Base-by-base conservation (phyloP, 305 asterid genomes). In the Salvia sclarea region DNA sequence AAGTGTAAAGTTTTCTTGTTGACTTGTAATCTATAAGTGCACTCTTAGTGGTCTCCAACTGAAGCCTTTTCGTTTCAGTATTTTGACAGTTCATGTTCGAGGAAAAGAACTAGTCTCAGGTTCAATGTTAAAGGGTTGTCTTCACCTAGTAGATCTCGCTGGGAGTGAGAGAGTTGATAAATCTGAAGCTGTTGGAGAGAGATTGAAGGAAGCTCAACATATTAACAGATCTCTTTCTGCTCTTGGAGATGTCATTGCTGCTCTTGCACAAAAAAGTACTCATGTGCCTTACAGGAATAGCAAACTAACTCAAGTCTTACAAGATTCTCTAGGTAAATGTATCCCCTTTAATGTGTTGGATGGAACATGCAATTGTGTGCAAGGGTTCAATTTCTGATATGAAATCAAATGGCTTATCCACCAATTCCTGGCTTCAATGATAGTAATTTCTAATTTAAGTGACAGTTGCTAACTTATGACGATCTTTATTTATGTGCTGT, bases 121-220 rank as follows among this genome's bases (percentile, higher is more conserved):
- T 73, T 79, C 90, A 31, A 76, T 71, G 67, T 66, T 86, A 60
- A 90, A 82, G 80, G 97, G 97, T 21, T 92, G 97, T 74, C 98
- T 92, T 68, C 97, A 92, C 82, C 77, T 92, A 7, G 96, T 92
- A 21, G 98, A 90, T 81, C 83, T 92, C 43, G 98, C 98, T 63
- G 98, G 98, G 64, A 92, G 98, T 57, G 97, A 90, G 73, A 79
- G 98, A 71, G 96, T 92, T 57, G 95, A 86, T 77, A 90, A 80
- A 81, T 92, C 98, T 38, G 98, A 92, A 83, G 98, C 96, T 16
- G 88, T 82, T 70, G 98, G 98, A 0, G 98, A 90, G 79, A 86
- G 98, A 77, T 69, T 92, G 66, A 92, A 90, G 82, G 98, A 92
- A 84, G 98, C 98, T 21, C 98, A 92, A 52, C 91, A 92, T 69